Evolutionary conservation across 129 eudicot species (phyloP).

Genomic region (Silybum marianum): DNA sequence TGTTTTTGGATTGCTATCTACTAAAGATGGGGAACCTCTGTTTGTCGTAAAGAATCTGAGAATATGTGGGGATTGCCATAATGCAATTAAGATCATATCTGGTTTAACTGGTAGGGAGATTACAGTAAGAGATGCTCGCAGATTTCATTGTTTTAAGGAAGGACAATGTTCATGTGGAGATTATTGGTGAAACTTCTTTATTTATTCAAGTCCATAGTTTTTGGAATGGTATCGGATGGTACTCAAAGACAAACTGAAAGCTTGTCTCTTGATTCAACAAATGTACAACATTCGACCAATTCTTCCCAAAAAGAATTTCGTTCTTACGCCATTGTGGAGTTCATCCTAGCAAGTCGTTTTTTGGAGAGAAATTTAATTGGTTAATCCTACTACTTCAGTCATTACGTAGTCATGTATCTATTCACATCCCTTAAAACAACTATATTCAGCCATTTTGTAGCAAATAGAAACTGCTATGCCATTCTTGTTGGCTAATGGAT

Average conservation of each 20-base stretch:
- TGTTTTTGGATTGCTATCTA: conserved; percentile 68
- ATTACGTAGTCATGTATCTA: not conserved
- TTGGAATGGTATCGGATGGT: not conserved
- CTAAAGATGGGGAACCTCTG: conserved; percentile 53
- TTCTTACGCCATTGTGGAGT: not conserved
- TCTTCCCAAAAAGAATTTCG: not conserved
- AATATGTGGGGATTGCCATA: conserved; percentile 85
- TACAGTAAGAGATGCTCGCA: conserved; percentile 76
- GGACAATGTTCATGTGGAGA: conserved; percentile 83
- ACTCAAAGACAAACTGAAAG: not conserved
- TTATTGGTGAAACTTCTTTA: conserved; percentile 56
- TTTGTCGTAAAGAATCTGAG: conserved; percentile 72
- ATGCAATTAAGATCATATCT: conserved; percentile 64
- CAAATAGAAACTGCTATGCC: not conserved
- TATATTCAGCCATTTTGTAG: not conserved
- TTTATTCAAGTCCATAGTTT: not conserved
- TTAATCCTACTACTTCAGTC: not conserved
- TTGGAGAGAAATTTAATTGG: not conserved
- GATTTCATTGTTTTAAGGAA: conserved; percentile 77
- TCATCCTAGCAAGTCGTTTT: not conserved
- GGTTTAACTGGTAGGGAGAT: conserved; percentile 67
- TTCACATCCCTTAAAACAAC: not conserved
- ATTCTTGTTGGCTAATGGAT: not conserved
- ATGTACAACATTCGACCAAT: not conserved
- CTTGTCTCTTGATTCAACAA: not conserved